Evolutionary conservation across 2,329 filamentous ascomycete species (phyloP).

Genomic region (Teratosphaeria viscida): DNA sequence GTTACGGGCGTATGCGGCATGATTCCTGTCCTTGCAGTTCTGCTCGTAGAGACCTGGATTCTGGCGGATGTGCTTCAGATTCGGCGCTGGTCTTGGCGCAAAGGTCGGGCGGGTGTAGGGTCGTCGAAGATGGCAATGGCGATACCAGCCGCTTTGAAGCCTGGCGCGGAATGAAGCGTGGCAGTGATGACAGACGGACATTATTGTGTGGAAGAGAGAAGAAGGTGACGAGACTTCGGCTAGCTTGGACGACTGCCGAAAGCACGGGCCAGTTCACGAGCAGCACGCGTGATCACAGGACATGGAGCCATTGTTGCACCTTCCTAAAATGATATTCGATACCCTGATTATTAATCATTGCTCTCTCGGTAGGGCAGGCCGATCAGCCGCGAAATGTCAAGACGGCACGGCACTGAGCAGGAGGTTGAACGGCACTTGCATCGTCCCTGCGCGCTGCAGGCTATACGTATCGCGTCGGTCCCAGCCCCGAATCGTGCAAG

Average conservation of each 20-base stretch:
- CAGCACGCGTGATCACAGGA: neutral
- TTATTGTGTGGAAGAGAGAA: neutral
- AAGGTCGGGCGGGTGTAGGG: slow-evolving; percentile 47
- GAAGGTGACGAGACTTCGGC: neutral
- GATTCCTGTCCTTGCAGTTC: slow-evolving; percentile 81
- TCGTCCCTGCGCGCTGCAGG: neutral
- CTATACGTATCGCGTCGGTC: neutral
- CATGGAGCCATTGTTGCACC: neutral
- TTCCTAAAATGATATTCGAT: neutral
- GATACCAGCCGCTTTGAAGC: neutral
- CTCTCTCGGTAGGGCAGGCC: neutral
- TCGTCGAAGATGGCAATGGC: neutral
- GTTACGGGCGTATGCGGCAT: slow-evolving; percentile 45
- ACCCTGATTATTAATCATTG: neutral
- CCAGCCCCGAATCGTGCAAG: neutral
- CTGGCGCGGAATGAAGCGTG: neutral
- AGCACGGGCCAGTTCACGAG: neutral
- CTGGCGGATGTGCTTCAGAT: slow-evolving; percentile 83
- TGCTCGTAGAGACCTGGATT: slow-evolving; percentile 69
- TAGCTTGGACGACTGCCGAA: neutral
- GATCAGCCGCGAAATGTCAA: neutral
- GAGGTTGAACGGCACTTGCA: neutral
- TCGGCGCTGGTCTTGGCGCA: slow-evolving; percentile 68
- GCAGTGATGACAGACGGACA: neutral
- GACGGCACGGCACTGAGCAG: neutral